phyloP scores from a whole-genome alignment of 2,329 filamentous ascomycete genomes.

The Orbilia blumenaviensis region DNA sequence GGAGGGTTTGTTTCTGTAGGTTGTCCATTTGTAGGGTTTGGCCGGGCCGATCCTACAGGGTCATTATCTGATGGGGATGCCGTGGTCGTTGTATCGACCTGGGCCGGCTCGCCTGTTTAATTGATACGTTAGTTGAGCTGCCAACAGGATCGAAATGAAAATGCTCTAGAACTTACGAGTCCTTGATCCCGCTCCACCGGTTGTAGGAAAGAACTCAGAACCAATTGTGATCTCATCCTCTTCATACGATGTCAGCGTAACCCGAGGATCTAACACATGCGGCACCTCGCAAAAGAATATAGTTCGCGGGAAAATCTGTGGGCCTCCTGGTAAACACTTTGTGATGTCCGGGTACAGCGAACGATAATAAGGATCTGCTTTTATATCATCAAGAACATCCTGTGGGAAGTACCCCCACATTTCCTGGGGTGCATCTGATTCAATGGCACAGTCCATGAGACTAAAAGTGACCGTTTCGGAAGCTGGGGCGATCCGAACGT shows the following conservation, averaged over 20 bases:
- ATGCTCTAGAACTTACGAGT: background rate
- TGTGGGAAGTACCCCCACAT: constrained; percentile 26
- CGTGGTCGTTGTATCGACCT: background rate
- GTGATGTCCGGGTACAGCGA: constrained; percentile 22
- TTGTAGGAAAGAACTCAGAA: constrained; percentile 15
- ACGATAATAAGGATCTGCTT: background rate
- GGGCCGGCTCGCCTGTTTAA: background rate
- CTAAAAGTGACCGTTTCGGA: background rate
- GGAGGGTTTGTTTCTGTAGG: background rate
- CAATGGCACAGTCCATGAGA: background rate
- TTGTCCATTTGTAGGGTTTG: background rate
- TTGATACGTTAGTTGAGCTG: background rate
- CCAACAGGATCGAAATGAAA: background rate
- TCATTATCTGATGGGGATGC: background rate
- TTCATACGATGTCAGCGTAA: constrained; percentile 4
- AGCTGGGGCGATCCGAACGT: background rate
- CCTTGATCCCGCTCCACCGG: background rate
- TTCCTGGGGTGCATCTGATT: background rate
- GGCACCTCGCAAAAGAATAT: background rate
- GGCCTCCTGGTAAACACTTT: constrained; percentile 9
- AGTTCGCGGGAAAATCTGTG: background rate
- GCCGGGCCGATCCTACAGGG: background rate
- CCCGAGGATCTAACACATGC: background rate
- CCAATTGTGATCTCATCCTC: background rate
- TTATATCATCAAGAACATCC: constrained; percentile 16